Base-by-base conservation (phyloP, 202 grass and related monocot species). In the Zizania palustris region DNA sequence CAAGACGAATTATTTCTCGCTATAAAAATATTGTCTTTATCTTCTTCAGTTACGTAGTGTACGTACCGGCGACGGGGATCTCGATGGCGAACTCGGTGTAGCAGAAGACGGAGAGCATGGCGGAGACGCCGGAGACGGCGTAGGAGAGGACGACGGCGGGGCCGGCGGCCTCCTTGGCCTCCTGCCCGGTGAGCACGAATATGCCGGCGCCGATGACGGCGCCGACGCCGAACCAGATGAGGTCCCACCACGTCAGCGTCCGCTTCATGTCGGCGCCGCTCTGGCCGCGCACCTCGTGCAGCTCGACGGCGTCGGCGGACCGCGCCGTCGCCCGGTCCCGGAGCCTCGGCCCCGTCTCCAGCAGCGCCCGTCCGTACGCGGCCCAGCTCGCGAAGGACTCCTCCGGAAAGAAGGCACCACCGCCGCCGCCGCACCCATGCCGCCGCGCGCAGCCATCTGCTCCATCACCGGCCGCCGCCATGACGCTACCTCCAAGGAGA, bases 81-180 rank as follows among this genome's bases (percentile, higher is more conserved):
- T 94, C 91, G 60, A 90, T 69, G 42, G 91, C 88, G 72, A 94
- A 94, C 85, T 91, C 91, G 3, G 91, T 90, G 84, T 94, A 94
- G 66, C 91, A 94, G 75, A 94, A 94, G 72, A 90, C 88, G 35
- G 91, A 88, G 74, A 94, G 91, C 91, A 94, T 90, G 80, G 91
- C 91, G 16, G 88, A 94, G 50, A 93, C 37, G 63, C 91, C 91
- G 41, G 91, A 90, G 38, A 90, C 70, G 21, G 86, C 91, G 60
- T 83, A 93, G 7, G 91, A 93, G 44, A 93, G 22, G 51, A 90
- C 82, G 51, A 90, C 85, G 36, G 87, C 91, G 18, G 91, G 87
- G 0, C 87, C 87, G 14, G 75, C 87, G 44, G 37, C 82, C 1
- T 79, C 16, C 22, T 33, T 81, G 34, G 91, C 91, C 71, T 88